These are phyloP conservation scores for Byssochlamys sp. DNA, from an alignment of 2,329 filamentous ascomycete species.

Conservation along the genomic window DNA sequence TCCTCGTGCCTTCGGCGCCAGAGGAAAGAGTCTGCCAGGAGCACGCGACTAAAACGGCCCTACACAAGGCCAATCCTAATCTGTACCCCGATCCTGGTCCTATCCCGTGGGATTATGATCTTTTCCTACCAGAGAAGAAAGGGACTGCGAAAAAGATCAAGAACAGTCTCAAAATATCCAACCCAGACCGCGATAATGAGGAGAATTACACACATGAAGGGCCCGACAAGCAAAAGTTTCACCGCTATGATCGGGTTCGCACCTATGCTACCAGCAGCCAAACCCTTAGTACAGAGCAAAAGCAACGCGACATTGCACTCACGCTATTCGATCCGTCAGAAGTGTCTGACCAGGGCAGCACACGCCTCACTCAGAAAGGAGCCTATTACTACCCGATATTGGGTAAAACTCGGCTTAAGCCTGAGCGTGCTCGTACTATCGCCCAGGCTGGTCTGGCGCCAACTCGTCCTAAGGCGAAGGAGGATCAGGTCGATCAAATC, in stretches of 20 bases:
- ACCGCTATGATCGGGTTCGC: conserved; percentile 48
- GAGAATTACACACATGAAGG: conserved; percentile 39
- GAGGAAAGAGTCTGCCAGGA: conserved; percentile 40
- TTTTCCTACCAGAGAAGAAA: conserved; percentile 46
- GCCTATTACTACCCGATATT: conserved; percentile 56
- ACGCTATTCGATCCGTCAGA: conserved; percentile 46
- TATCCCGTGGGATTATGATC: conserved; percentile 49
- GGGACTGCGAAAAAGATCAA: conserved; percentile 43
- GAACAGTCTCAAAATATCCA: conserved; percentile 45
- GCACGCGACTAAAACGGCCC: conserved; percentile 39
- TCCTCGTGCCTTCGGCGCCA: conserved; percentile 45
- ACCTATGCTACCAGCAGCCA: conserved; percentile 53
- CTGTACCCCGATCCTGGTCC: conserved; percentile 44
- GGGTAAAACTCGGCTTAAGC: conserved; percentile 48
- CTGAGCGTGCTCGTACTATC: conserved; percentile 36
- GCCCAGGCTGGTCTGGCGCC: conserved; percentile 31
- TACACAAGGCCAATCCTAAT: conserved; percentile 42
- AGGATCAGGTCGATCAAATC: conserved; percentile 44
- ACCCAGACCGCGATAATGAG: conserved; percentile 45
- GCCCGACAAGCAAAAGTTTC: conserved; percentile 36
- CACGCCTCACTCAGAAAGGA: conserved; percentile 36
- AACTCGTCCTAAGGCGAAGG: conserved; percentile 31
- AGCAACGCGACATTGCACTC: conserved; percentile 49
- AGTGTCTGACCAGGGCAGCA: conserved; percentile 7
- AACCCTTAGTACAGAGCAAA: conserved; percentile 40